Conservation (phyloP, 2,329 filamentous ascomycete genomes). For the Neurospora sp. region DNA sequence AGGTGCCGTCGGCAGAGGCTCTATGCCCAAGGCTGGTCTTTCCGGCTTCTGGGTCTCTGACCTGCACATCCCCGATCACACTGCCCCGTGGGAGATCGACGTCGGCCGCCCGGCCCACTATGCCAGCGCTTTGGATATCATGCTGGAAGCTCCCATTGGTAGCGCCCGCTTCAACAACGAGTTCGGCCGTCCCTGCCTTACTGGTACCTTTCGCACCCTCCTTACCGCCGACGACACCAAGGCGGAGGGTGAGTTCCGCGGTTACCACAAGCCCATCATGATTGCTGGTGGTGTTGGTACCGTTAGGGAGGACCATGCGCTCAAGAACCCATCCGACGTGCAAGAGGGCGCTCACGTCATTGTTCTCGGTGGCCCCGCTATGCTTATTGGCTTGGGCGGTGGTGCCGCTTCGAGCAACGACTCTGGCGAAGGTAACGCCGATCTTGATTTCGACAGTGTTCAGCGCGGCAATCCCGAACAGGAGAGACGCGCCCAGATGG, state of each 20-base stretch:
- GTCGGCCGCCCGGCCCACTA: slow-evolving; percentile 86
- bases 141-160: slow-evolving; percentile 93
- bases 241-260: slow-evolving; percentile 53
- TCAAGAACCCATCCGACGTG: slow-evolving; percentile 73
- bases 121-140: slow-evolving; percentile 89
- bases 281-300: slow-evolving; percentile 93
- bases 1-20: slow-evolving; percentile 86
- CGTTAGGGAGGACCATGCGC: slow-evolving; percentile 78
- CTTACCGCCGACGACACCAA: slow-evolving; percentile 47
- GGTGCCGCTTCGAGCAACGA: slow-evolving; percentile 88
- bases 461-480: slow-evolving; percentile 96
- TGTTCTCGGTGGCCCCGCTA: slow-evolving; percentile 89
- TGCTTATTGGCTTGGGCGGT: slow-evolving; percentile 94
- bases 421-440: slow-evolving; percentile 78
- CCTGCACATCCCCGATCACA: slow-evolving; percentile 73
- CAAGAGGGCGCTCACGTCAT: slow-evolving; percentile 82
- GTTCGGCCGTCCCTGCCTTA: slow-evolving; percentile 81
- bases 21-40: slow-evolving; percentile 84
- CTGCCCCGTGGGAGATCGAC: slow-evolving; percentile 82
- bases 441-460: slow-evolving; percentile 93
- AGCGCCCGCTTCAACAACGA: slow-evolving; percentile 97
- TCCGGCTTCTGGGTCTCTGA: slow-evolving; percentile 94
- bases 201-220: slow-evolving; percentile 86
- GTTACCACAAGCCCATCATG: slow-evolving; percentile 98
- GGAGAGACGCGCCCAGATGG: slow-evolving; percentile 90